Evolutionary conservation across 495 filamentous ascomycete species (phyloP), one percentile per base, ranked within the genome.

Genomic region (Cercophora sp.): DNA sequence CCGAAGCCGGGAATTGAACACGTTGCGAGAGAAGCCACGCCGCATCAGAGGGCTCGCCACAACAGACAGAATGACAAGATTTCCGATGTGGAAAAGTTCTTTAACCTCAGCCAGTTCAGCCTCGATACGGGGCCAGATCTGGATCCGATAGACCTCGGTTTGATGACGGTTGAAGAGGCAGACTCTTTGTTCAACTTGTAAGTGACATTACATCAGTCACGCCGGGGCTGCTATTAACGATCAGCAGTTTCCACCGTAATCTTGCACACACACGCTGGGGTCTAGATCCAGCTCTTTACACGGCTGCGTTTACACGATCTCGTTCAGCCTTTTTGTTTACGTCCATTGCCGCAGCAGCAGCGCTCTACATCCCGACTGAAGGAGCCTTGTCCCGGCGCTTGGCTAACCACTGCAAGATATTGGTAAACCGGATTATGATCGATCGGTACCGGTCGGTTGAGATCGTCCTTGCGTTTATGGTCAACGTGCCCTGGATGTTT

Each of bases 401-500:
- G 8, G 80, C 78, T 0, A 75, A 76, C 46, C 85, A 87, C 60
- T 80, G 80, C 60, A 85, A 83, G 54, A 71, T 70, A 36, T 75
- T 88, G 9, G 85, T 82, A 0, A 76, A 81, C 42, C 73, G 77
- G 18, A 75, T 86, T 20, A 79, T 84, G 31, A 63, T 70, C 0
- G 71, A 80, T 34, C 76, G 84, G 2, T 72, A 80, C 56, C 77
- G 80, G 29, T 88, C 85, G 5, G 82, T 85, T 6, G 85, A 88
- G 61, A 87, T 88, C 49, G 79, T 88, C 4, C 62, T 88, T 11
- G 85, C 82, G 2, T 88, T 87, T 54, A 85, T 87, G 82, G 78
- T 85, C n/a, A 87, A 87, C 56, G 77, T 88, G 20, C 85, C 85
- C 9, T 88, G 85, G 85, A 87, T 88, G 78, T 75, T 80, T 10